Conservation (phyloP, 169 alveolate genomes). For the Babesia ovis region DNA sequence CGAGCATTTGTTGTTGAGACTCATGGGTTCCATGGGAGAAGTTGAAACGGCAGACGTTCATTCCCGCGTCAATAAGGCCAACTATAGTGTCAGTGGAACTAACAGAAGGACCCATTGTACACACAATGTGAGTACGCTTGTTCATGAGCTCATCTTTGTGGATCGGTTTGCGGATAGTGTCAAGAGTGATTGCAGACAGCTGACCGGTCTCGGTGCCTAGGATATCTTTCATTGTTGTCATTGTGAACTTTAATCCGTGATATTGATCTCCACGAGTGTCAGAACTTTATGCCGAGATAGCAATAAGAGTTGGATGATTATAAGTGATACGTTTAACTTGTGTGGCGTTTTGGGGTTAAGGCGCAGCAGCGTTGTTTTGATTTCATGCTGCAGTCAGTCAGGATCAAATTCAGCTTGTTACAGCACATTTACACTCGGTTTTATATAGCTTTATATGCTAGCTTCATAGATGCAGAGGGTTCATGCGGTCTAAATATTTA, state of each 20-base stretch:
- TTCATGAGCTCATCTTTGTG: slow-evolving; percentile 19
- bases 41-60: slow-evolving; percentile 95
- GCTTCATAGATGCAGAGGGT: background rate
- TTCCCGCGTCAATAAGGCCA: slow-evolving; percentile 83
- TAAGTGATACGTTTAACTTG: background rate
- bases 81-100: slow-evolving; percentile 89
- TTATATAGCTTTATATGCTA: too few relatives aligned
- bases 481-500: background rate
- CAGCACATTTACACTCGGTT: background rate
- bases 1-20: slow-evolving; percentile 88
- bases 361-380: background rate
- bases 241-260: background rate
- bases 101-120: slow-evolving; percentile 98
- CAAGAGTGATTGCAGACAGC: slow-evolving; percentile 31
- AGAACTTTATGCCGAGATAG: background rate
- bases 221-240: slow-evolving; percentile 13
- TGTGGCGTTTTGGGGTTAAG: slow-evolving; percentile 2
- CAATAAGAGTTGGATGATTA: background rate
- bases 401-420: background rate
- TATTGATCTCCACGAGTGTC: background rate
- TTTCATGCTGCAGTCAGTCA: slow-evolving; percentile 1
- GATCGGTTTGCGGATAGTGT: slow-evolving; percentile 29
- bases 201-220: slow-evolving; percentile 22
- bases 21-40: slow-evolving; percentile 98
- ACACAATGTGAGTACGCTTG: slow-evolving; percentile 93